A percentile compares a stretch with the other conserved stretches of the same genome.
These are phyloP conservation scores for Exophiala phaeomuriformis DNA, from an alignment of 2,329 filamentous ascomycete genomes.

Conservation along the genomic window DNA sequence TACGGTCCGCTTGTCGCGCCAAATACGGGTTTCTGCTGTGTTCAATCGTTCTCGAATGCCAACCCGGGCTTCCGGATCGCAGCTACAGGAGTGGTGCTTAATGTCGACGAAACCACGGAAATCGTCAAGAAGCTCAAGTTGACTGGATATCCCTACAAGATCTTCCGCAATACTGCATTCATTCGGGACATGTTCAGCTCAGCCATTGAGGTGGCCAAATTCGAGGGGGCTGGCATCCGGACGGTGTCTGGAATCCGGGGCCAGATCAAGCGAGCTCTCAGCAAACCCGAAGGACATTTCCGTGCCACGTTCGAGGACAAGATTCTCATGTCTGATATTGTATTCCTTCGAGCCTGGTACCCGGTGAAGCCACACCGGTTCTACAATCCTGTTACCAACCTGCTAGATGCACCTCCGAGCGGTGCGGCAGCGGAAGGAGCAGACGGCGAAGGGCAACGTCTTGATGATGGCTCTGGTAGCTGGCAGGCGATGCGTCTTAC, in stretches of 20 bases:
- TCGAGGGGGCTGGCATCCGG: constrained; percentile 90
- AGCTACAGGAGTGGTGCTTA: constrained; percentile 86
- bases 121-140: constrained; percentile 99
- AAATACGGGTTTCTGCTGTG: constrained; percentile 90
- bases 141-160: constrained; percentile 88
- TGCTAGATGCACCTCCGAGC: constrained; percentile 54
- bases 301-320: constrained; percentile 98
- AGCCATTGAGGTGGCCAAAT: constrained; percentile 91
- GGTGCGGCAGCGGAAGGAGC: constrained; percentile 19
- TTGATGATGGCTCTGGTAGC: constrained; percentile 33
- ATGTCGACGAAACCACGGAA: constrained; percentile 89
- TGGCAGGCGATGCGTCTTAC: constrained; percentile 95
- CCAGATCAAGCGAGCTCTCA: constrained; percentile 92
- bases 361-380: constrained; percentile 90
- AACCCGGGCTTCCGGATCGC: constrained; percentile 89
- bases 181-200: constrained; percentile 98
- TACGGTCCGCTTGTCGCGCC: constrained; percentile 92
- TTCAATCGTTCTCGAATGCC: constrained; percentile 77
- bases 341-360: constrained; percentile 95
- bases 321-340: constrained; percentile 90
- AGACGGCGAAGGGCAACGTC: constrained; percentile 17
- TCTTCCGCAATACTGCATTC: constrained; percentile 98
- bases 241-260: constrained; percentile 93
- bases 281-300: constrained; percentile 91
- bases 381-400: constrained; percentile 93